Evolutionary conservation across 2,329 filamentous ascomycete genomes (phyloP).

Genomic region (Coniochaeta prunicola): DNA sequence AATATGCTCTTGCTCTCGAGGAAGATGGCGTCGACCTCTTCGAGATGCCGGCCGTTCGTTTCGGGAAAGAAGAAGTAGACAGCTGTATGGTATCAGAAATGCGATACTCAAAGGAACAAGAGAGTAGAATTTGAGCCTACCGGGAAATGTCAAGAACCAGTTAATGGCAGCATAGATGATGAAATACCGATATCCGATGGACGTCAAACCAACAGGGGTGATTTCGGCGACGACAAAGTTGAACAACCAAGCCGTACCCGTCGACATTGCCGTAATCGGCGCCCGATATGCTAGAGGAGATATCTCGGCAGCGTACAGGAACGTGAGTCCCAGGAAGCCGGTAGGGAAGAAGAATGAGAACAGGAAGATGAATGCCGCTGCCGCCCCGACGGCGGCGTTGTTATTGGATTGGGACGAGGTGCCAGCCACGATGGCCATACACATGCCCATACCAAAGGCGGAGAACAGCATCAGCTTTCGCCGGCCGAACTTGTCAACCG

Average conservation of each 20-base stretch:
- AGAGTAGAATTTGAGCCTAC: not conserved
- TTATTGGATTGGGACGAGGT: conserved; percentile 1
- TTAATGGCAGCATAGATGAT: not conserved
- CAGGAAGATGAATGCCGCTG: not conserved
- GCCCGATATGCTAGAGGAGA: conserved; percentile 2
- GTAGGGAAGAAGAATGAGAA: conserved; percentile 2
- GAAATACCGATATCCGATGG: not conserved
- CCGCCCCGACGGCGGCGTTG: not conserved
- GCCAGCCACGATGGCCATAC: conserved; percentile 1
- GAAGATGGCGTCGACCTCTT: conserved; percentile 11
- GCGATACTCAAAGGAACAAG: too few relatives aligned
- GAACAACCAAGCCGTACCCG: not conserved
- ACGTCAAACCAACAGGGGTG: not conserved
- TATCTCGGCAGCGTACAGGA: conserved; percentile 1
- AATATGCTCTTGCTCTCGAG: conserved; percentile 8
- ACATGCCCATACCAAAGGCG: conserved; percentile 4
- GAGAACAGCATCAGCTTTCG: conserved; percentile 6
- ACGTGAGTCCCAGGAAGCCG: conserved; percentile 1
- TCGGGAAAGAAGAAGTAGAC: conserved; percentile 11
- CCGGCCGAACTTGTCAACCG: conserved; percentile 6
- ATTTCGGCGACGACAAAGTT: conserved; percentile 5
- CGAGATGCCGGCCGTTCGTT: conserved; percentile 8
- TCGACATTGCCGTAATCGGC: conserved; percentile 4
- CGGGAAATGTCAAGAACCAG: not conserved
- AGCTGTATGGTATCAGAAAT: not conserved